phyloP scores from a whole-genome alignment of 768 basidiomycete species.

The Sporobolomyces phaffii region DNA sequence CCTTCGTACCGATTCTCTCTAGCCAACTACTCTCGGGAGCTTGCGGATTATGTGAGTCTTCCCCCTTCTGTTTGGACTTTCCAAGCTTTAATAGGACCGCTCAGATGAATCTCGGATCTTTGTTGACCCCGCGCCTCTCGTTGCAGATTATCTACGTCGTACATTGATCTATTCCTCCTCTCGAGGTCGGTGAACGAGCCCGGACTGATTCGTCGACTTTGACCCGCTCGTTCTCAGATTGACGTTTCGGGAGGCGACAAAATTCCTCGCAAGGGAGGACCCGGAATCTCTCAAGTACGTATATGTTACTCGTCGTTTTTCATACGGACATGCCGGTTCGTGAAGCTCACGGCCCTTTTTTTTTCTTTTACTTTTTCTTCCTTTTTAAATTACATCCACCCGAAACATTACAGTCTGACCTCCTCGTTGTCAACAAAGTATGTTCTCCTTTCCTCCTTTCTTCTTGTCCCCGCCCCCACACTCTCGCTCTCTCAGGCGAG shows the following conservation, averaged over 20 bases:
- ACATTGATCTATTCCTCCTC: background rate
- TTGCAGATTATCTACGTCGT: conserved; percentile 44
- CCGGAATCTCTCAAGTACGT: conserved; percentile 68
- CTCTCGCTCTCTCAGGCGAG: no score
- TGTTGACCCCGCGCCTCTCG: no score
- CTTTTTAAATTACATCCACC: no score
- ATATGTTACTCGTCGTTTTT: background rate
- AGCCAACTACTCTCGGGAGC: conserved; percentile 90
- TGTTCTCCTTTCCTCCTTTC: conserved; percentile 8
- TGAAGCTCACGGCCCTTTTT: no score
- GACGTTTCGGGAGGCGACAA: conserved; percentile 80
- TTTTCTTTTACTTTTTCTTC: background rate
- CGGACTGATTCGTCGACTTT: no score
- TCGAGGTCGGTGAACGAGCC: no score
- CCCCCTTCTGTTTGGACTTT: conserved; percentile 54
- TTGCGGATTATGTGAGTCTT: conserved; percentile 92
- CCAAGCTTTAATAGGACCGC: no score
- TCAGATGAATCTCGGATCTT: no score
- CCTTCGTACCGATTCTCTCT: background rate
- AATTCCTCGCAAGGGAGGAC: conserved; percentile 95
- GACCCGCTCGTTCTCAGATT: no score
- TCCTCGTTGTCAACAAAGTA: conserved; percentile 92
- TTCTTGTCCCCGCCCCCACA: background rate
- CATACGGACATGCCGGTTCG: no score
- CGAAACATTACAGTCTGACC: conserved; percentile 70